Conservation (phyloP, 768 basidiomycete species). For the Mycena floridula region DNA sequence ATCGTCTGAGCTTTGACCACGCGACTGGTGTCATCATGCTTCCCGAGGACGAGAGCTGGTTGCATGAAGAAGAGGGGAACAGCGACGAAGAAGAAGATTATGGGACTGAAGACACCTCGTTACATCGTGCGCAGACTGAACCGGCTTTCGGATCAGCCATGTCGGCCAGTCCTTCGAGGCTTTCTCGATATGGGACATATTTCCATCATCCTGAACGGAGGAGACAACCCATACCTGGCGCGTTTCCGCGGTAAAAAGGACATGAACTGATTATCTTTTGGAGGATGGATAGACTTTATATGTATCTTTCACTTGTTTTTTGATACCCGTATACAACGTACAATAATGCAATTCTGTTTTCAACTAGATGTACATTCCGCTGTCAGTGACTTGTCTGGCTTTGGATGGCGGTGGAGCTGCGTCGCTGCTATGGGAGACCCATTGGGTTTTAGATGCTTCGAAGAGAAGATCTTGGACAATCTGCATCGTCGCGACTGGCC, state of each 20-base stretch:
- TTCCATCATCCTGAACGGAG: constrained; percentile 82
- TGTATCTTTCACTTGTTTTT: not conserved
- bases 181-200: constrained; percentile 69
- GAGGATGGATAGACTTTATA: not conserved
- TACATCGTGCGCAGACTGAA: constrained; percentile 2
- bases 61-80: constrained; percentile 44
- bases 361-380: too few species aligned
- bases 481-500: constrained; percentile 28
- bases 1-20: constrained; percentile 78
- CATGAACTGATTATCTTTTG: not conserved
- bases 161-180: constrained; percentile 30
- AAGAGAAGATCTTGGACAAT: constrained; percentile 27
- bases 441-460: too few species aligned
- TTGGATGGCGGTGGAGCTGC: too few species aligned
- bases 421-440: too few species aligned
- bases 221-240: constrained; percentile 52
- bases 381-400: too few species aligned
- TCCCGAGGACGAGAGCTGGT: constrained; percentile 68
- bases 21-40: constrained; percentile 86
- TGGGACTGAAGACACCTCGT: constrained; percentile 22
- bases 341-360: too few species aligned
- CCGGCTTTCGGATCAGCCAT: constrained; percentile 11
- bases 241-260: constrained; percentile 41
- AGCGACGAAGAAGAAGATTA: constrained; percentile 43
- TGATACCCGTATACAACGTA: not conserved